Evolutionary conservation across 306 rosid species (phyloP), one percentile per base, ranked within the genome.

Genomic region (Leucaena leucocephala): DNA sequence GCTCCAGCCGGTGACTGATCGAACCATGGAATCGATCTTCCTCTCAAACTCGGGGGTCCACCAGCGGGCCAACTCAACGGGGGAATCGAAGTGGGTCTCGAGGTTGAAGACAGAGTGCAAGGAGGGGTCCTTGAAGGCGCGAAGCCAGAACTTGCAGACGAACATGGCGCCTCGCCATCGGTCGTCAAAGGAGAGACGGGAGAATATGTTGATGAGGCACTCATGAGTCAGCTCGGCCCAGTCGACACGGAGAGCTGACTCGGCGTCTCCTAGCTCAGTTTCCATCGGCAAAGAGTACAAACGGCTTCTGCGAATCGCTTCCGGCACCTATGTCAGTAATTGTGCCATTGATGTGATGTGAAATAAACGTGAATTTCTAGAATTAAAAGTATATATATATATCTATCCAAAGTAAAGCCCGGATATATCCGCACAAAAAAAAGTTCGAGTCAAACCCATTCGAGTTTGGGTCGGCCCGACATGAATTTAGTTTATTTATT

Each of bases 181-280:
- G 14, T 91, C 90, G 78, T 86, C 87, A 3, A 81, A 14, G 87
- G 83, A 65, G 77, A 95, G 93, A 10, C 98, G 97, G 19, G 88
- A 78, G 65, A 95, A 82, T 87, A 95, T 89, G 87, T 87, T 86
- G 81, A 80, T 66, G 62, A 95, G 95, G 74, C 92, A 91, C 75
- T 88, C 97, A 11, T 70, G 88, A 79, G 96, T 92, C 88, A 95
- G 79, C 86, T 91, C 97, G 75, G 88, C 78, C 98, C 98, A 95
- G 44, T 83, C 91, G 7, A 78, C 42, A 4, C 42, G 75, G 68
- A 17, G 66, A 7, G 76, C 85, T 40, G 84, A 58, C 46, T 70
- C 87, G 38, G 46, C 17, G 38, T 71, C 78, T 63, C 63, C 57
- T 68, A 4, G 6, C 3, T 55, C 55, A n/a, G n/a, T 50, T 27